Conservation (phyloP, 345 rosid genomes). For the Toxicodendron radicans region DNA sequence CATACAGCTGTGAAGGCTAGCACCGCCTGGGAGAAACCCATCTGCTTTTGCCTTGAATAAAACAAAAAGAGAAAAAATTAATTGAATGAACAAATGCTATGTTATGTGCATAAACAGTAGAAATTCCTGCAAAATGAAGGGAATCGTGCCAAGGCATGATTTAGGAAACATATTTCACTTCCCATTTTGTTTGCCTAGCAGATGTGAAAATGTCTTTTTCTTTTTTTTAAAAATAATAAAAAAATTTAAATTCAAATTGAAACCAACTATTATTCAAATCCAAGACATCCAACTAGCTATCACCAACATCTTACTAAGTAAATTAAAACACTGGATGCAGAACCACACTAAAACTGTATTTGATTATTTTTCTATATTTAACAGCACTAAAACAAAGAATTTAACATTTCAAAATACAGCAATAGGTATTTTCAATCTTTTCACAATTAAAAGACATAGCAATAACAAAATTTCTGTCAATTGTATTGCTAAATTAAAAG, state of each 20-base stretch:
- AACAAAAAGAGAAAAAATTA: neutral
- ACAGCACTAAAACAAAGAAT: neutral
- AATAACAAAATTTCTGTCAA: neutral
- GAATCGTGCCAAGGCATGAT: neutral
- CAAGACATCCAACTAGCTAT: neutral
- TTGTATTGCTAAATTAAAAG: neutral
- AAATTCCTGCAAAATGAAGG: neutral
- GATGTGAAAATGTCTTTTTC: neutral
- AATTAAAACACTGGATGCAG: neutral
- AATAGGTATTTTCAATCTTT: neutral
- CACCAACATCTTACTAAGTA: neutral
- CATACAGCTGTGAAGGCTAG: slow-evolving; percentile 97
- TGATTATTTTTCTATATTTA: neutral
- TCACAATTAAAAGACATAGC: neutral
- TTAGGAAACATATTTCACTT: neutral
- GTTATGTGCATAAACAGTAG: neutral
- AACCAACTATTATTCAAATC: neutral
- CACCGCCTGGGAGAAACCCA: slow-evolving; percentile 91
- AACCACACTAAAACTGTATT: neutral
- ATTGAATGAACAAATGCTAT: neutral
- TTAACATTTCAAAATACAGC: slow-evolving; percentile 5
- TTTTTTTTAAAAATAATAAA: no score
- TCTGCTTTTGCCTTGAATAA: slow-evolving; percentile 83
- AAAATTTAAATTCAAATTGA: no score
- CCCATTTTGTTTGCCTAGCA: neutral